Percentiles rank a stretch among this genome's conserved stretches.
Evolutionary conservation across 345 rosid species (phyloP).

Genomic region (sweet orange (Citrus sinensis)): DNA sequence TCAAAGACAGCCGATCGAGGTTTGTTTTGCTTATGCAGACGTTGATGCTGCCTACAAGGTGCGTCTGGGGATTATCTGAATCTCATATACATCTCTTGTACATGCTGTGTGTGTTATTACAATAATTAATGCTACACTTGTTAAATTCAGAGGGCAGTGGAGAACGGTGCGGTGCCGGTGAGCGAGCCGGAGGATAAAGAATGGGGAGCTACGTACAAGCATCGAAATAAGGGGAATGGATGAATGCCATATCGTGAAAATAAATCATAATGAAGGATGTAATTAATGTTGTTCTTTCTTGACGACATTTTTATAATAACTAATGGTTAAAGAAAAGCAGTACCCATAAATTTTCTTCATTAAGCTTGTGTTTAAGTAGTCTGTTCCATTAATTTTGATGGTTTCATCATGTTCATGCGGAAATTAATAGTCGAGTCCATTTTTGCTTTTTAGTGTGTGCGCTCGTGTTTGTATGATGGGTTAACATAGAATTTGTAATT

Average conservation of each 20-base stretch:
- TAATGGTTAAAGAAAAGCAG: background rate
- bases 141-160: conserved; percentile 64
- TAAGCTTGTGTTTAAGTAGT: background rate
- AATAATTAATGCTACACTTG: too few relatives aligned
- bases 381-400: too few relatives aligned
- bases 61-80: background rate
- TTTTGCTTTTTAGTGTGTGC: too few relatives aligned
- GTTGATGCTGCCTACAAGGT: conserved; percentile 88
- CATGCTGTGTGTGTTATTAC: too few relatives aligned
- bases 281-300: too few relatives aligned
- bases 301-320: too few relatives aligned
- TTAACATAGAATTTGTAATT: too few relatives aligned
- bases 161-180: conserved; percentile 65
- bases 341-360: background rate
- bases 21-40: conserved; percentile 71
- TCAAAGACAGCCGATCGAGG: conserved; percentile 55
- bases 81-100: too few relatives aligned
- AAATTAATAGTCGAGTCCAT: too few relatives aligned
- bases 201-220: conserved; percentile 63
- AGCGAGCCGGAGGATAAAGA: conserved; percentile 72
- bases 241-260: background rate
- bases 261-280: background rate
- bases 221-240: conserved; percentile 21
- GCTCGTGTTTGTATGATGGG: too few relatives aligned
- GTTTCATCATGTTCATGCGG: too few relatives aligned